Percentiles rank a stretch among this genome's conserved stretches.
Conservation (phyloP, 306 rosid genomes). For the Rosa rugosa region DNA sequence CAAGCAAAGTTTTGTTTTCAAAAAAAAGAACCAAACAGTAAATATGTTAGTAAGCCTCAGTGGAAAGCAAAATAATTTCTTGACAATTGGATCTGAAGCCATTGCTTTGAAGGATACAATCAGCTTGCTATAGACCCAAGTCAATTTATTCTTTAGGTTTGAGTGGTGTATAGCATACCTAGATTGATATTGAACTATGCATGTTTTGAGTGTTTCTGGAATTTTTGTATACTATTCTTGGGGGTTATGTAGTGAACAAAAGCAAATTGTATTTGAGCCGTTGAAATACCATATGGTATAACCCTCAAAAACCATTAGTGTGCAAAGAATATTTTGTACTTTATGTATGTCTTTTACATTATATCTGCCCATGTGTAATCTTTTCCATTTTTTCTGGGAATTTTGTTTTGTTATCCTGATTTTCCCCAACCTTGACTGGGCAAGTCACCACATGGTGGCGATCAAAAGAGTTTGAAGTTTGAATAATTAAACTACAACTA, state of each 20-base stretch:
- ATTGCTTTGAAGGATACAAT: neutral
- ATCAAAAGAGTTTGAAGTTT: neutral
- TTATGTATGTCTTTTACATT: neutral
- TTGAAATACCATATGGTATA: neutral
- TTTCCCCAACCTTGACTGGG: neutral
- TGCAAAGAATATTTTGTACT: neutral
- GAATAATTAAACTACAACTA: neutral
- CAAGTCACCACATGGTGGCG: neutral
- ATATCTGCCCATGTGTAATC: neutral
- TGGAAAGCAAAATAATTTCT: slow-evolving; percentile 6
- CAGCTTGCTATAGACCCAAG: neutral
- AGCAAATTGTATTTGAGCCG: neutral
- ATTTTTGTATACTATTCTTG: neutral
- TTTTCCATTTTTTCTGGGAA: neutral
- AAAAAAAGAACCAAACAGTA: neutral
- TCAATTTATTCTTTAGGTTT: slow-evolving; percentile 4
- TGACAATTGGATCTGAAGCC: neutral
- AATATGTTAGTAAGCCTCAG: neutral
- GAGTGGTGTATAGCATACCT: slow-evolving; percentile 32
- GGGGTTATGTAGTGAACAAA: slow-evolving; percentile 1
- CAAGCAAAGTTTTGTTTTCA: neutral
- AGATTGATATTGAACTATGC: neutral
- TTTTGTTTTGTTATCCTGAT: neutral
- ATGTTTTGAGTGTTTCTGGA: neutral
- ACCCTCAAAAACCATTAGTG: neutral